These are phyloP conservation scores for Plicaturopsis crispa DNA, from an alignment of 768 basidiomycete species.

Conservation along the genomic window DNA sequence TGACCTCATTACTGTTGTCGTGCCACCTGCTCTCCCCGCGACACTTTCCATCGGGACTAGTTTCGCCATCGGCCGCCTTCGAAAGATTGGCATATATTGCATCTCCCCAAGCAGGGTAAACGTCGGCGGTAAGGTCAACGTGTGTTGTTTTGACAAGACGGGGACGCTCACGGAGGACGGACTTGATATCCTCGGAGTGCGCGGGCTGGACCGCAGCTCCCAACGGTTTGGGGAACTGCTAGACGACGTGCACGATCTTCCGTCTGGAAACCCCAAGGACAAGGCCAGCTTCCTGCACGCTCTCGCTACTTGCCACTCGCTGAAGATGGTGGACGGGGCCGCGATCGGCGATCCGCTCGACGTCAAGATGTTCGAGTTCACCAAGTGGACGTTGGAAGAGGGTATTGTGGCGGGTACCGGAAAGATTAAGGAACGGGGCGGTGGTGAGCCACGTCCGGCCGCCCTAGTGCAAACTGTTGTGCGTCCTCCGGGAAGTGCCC, in stretches of 20 bases:
- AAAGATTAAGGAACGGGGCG: slow-evolving; percentile 57
- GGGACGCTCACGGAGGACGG: slow-evolving; percentile 98
- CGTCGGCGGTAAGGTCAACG: slow-evolving; percentile 91
- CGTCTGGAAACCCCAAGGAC: slow-evolving; percentile 42
- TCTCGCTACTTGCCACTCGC: slow-evolving; percentile 91
- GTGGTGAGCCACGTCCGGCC: slow-evolving; percentile 60
- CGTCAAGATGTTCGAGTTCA: slow-evolving; percentile 97
- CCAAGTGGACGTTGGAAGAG: slow-evolving; percentile 93
- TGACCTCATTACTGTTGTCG: slow-evolving; percentile 94
- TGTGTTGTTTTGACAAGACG: slow-evolving; percentile 98
- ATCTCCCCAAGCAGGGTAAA: slow-evolving; percentile 96
- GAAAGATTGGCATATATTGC: slow-evolving; percentile 86
- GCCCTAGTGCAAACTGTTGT: slow-evolving; percentile 96
- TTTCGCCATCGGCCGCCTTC: slow-evolving; percentile 85
- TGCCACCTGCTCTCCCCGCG: slow-evolving; percentile 94
- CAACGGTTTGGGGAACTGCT: slow-evolving; percentile 87
- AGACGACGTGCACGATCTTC: slow-evolving; percentile 80
- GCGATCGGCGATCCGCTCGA: slow-evolving; percentile 95
- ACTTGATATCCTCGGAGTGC: slow-evolving; percentile 91
- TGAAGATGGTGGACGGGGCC: slow-evolving; percentile 83
- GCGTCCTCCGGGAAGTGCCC: slow-evolving; percentile 87
- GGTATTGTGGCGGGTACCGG: slow-evolving; percentile 67
- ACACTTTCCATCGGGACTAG: slow-evolving; percentile 96
- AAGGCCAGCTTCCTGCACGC: slow-evolving; percentile 89
- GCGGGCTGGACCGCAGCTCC: slow-evolving; percentile 68